Conservation (phyloP, 2,329 filamentous ascomycete species). For the Colletotrichum costaricense region DNA sequence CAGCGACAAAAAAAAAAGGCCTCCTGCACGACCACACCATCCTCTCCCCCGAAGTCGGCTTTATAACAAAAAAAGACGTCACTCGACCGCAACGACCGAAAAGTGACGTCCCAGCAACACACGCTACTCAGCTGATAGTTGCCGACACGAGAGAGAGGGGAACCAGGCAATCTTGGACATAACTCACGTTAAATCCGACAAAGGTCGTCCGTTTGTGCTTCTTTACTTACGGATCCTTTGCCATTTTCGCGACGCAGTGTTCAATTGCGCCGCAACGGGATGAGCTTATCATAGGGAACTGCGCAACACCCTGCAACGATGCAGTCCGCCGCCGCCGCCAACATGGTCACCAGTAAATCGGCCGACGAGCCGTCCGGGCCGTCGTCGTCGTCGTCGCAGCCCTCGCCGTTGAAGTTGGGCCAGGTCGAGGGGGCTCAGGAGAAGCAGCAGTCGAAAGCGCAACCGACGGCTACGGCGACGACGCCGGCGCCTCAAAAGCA, state of each 20-base stretch:
- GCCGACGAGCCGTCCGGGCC: constrained; percentile 8
- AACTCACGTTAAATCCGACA: not conserved
- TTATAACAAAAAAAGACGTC: constrained; percentile 14
- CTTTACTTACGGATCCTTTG: too few relatives aligned
- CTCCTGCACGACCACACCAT: not conserved
- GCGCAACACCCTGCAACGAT: constrained; percentile 39
- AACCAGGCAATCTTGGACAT: not conserved
- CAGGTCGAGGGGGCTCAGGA: constrained; percentile 6
- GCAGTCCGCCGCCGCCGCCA: constrained; percentile 37
- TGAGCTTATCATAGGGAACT: constrained; percentile 9
- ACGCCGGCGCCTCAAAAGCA: constrained; percentile 2
- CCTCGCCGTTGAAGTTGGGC: constrained; percentile 11
- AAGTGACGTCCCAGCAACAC: constrained; percentile 6
- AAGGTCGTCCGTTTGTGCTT: not conserved
- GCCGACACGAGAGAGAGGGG: not conserved
- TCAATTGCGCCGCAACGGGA: constrained; percentile 26
- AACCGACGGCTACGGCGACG: not conserved
- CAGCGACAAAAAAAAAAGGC: not conserved
- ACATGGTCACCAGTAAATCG: constrained; percentile 19
- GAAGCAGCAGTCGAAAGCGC: constrained; percentile 29
- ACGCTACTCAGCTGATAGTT: not conserved
- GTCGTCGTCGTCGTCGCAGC: constrained; percentile 15
- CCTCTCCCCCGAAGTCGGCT: constrained; percentile 22
- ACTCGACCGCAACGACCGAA: not conserved
- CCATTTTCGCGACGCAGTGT: constrained; percentile 5